phyloP scores from a whole-genome alignment of 2,329 filamentous ascomycete species.

The Plenodomus lindquistii region DNA sequence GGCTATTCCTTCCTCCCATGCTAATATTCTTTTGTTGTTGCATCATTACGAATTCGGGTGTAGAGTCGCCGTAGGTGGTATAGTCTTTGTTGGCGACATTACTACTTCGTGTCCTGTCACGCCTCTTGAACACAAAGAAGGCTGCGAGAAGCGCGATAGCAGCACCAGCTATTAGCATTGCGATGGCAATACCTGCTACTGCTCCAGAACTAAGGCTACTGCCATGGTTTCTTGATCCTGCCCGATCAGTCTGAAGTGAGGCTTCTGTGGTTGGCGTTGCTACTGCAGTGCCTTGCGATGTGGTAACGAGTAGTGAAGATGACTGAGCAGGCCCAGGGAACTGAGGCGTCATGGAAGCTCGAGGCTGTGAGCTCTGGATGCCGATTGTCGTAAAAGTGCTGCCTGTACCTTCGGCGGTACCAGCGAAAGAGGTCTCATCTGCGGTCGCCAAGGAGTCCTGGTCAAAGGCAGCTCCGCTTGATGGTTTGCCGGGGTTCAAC shows the following conservation, averaged over 20 bases:
- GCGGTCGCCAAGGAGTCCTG: too few species aligned
- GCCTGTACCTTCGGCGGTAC: too few species aligned
- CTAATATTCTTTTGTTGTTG: constrained; percentile 22
- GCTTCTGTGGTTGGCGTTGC: not conserved
- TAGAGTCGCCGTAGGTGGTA: constrained; percentile 22
- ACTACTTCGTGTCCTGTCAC: constrained; percentile 11
- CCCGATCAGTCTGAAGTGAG: not conserved
- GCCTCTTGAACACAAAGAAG: constrained; percentile 36
- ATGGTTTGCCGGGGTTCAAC: too few species aligned
- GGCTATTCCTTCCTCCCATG: constrained; percentile 14
- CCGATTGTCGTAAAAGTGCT: too few species aligned
- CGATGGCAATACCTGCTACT: constrained; percentile 26
- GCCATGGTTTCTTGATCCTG: not conserved
- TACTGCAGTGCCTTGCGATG: not conserved
- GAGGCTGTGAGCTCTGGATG: too few species aligned
- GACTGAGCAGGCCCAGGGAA: too few species aligned
- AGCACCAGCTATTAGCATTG: constrained; percentile 31
- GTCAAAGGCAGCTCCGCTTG: too few species aligned
- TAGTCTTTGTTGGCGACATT: constrained; percentile 10
- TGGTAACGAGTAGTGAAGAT: too few species aligned
- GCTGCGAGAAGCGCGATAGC: constrained; percentile 32
- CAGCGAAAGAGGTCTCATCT: too few species aligned
- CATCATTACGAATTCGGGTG: constrained; percentile 28
- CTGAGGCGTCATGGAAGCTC: too few species aligned
- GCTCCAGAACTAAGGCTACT: constrained; percentile 16